Conservation (phyloP, 148 eudicot genomes). For the Rhododendron kiyosumense region DNA sequence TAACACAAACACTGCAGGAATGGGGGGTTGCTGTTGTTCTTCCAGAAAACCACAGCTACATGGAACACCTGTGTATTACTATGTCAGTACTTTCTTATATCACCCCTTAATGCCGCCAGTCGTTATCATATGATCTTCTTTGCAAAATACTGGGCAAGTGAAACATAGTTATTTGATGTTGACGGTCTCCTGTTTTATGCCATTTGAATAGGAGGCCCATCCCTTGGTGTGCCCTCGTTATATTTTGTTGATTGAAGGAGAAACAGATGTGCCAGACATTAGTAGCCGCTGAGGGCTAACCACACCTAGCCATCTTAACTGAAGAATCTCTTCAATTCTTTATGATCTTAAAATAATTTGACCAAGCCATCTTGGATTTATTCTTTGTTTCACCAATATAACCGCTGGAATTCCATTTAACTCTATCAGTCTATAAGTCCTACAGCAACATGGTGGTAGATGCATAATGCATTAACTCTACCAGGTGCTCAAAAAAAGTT, state of each 20-base stretch:
- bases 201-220: neutral
- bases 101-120: neutral
- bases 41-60: conserved; percentile 62
- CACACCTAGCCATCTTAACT: neutral
- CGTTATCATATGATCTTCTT: conserved; percentile 5
- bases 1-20: conserved; percentile 20
- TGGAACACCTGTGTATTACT: conserved; percentile 77
- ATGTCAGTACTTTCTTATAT: conserved; percentile 48
- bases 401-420: neutral
- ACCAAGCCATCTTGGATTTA: neutral
- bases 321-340: neutral
- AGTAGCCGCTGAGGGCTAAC: neutral
- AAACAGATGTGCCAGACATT: neutral
- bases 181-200: neutral
- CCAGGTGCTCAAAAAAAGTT: neutral
- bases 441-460: neutral
- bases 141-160: neutral
- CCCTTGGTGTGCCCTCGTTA: neutral
- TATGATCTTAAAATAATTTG: neutral
- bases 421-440: neutral
- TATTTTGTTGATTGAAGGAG: neutral
- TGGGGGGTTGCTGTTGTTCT: conserved; percentile 91
- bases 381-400: neutral
- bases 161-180: neutral
- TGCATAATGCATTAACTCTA: neutral